phyloP scores from a whole-genome alignment of 805 yeast species.

The Starmerella vitae region DNA sequence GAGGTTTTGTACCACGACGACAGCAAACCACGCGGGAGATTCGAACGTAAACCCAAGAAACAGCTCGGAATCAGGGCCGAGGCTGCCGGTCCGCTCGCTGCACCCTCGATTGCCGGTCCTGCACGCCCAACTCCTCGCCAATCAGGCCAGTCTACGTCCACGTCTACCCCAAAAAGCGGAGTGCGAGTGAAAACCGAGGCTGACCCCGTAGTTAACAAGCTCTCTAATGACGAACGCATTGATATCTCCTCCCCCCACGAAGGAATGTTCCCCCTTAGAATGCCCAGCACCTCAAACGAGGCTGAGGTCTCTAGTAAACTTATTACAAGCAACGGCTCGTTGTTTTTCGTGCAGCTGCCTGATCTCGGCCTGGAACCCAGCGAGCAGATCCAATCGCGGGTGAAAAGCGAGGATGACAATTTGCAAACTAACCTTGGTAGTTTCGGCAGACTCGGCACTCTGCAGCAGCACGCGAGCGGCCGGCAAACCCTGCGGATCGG shows the following conservation, averaged over 20 bases:
- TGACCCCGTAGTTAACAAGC: not conserved
- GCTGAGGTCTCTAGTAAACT: constrained; percentile 4
- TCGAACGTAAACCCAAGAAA: constrained; percentile 13
- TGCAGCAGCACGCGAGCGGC: constrained; percentile 76
- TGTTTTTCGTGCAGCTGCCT: constrained; percentile 35
- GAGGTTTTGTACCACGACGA: constrained; percentile 18
- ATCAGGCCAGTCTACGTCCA: not conserved
- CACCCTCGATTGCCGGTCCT: constrained; percentile 22
- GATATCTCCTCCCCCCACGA: constrained; percentile 9
- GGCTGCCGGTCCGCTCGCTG: constrained; percentile 29
- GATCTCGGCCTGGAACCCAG: constrained; percentile 28
- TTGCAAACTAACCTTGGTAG: not conserved
- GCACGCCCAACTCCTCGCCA: not conserved
- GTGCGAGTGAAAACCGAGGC: constrained; percentile 13
- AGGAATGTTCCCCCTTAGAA: constrained; percentile 17
- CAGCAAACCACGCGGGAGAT: constrained; percentile 4
- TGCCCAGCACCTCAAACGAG: constrained; percentile 10
- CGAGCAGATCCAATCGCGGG: constrained; percentile 7
- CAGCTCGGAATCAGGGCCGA: constrained; percentile 20
- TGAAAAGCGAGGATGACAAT: constrained; percentile 7
- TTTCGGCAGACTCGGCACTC: constrained; percentile 55
- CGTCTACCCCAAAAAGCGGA: not conserved
- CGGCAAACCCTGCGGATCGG: constrained; percentile 64
- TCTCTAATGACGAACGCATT: constrained; percentile 10
- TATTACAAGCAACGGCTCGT: constrained; percentile 16